Conservation (phyloP, 805 yeast genomes). For the Spathaspora boniae region DNA sequence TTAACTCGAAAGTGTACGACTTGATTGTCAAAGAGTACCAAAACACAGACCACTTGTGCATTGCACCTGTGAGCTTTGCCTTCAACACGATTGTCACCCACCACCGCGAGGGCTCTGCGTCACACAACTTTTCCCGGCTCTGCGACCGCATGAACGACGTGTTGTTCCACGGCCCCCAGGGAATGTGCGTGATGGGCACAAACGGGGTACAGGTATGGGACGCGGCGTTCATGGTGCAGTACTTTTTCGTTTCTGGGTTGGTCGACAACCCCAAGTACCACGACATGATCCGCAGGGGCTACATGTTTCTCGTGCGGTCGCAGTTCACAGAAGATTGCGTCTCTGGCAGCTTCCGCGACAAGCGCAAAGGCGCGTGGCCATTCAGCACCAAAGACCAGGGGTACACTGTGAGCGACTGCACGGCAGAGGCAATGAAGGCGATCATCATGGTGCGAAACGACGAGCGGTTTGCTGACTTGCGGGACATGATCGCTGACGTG, state of each 20-base stretch:
- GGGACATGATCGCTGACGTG: slow-evolving; percentile 50
- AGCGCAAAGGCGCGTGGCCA: slow-evolving; percentile 89
- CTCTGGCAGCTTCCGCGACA: slow-evolving; percentile 77
- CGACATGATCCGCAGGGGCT: slow-evolving; percentile 61
- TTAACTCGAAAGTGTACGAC: slow-evolving; percentile 54
- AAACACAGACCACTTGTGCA: slow-evolving; percentile 78
- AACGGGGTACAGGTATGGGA: slow-evolving; percentile 99
- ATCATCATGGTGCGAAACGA: slow-evolving; percentile 84
- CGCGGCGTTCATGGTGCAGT: slow-evolving; percentile 85
- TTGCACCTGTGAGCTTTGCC: slow-evolving; percentile 93
- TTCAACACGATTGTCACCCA: slow-evolving; percentile 72
- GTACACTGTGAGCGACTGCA: slow-evolving; percentile 93
- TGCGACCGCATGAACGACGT: slow-evolving; percentile 67
- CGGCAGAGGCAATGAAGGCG: slow-evolving; percentile 94
- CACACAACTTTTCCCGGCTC: slow-evolving; percentile 55
- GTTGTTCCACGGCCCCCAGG: slow-evolving; percentile 82
- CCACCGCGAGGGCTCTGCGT: slow-evolving; percentile 65
- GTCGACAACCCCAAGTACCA: slow-evolving; percentile 66
- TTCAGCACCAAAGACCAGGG: slow-evolving; percentile 96
- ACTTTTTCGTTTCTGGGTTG: slow-evolving; percentile 72
- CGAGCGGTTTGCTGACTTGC: slow-evolving; percentile 45
- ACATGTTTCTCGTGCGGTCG: slow-evolving; percentile 68
- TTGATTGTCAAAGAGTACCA: slow-evolving; percentile 67
- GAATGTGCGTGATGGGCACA: slow-evolving; percentile 93
- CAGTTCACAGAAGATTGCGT: slow-evolving; percentile 83